Evolutionary conservation across 352 stramenopile species (phyloP), one percentile per base, ranked within the genome.

Genomic region (Pythium utonaiense): DNA sequence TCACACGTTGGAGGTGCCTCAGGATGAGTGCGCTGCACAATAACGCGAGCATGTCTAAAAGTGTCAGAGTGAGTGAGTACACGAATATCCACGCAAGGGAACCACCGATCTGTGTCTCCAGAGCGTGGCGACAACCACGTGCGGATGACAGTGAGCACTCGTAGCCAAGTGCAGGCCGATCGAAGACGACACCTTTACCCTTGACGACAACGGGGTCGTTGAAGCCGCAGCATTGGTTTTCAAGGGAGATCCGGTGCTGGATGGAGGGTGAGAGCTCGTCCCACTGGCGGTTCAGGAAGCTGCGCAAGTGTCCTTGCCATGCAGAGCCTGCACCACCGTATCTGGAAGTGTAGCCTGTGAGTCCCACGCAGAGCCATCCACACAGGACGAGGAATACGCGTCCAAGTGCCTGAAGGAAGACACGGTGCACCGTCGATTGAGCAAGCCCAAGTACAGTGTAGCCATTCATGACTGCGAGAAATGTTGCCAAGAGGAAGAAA

Each of bases 191-290:
- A 0, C 64, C 67, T 17, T 41, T 24, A 27, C 60, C 56, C 24
- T 57, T 50, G 45, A 75, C 54, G 14, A 70, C 30, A 0, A 61
- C 47, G 2, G 70, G 67, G 60, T 75, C 66, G 14, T 78, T 36
- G 41, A 69, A 78, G 14, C 70, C 70, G 30, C 70, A 78, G 52
- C 70, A 78, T 21, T 64, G 31, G 30, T 60, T 62, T 49, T 73
- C 69, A 14, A 69, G 51, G 7, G 60, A 68, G 53, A 78, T 45
- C 25, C 64, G 67, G 22, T 65, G 54, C 48, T 73, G 59, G n/a
- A 42, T 52, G 21, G 51, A 27, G 5, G 64, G 51, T 3, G 49
- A 41, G n/a, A 78, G 58, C 21, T 50, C 60, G 21, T 63, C 64
- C 70, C 70, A 78, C 27, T 73, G 62, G 13, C 28, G 41, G 33